A percentile compares a stretch with the other conserved stretches of the same genome.
Evolutionary conservation across 1,284 basidiomycete species (phyloP).

Genomic region (Cutaneotrichosporon arboriforme): DNA sequence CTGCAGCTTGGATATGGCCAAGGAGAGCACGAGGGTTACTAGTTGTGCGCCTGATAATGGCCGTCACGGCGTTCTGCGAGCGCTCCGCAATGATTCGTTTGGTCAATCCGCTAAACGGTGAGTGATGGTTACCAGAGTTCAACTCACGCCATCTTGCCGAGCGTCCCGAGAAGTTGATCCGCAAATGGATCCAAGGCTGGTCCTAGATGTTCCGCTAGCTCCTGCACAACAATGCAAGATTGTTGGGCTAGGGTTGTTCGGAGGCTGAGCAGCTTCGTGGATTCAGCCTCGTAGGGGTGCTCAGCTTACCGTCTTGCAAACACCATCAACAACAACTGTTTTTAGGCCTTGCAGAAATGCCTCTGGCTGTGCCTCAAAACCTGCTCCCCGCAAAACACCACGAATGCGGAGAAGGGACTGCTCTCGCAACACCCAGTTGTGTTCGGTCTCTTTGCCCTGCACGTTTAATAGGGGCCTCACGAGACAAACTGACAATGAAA

Average conservation of each 20-base stretch:
- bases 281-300: background rate
- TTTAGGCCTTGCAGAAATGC: constrained; percentile 70
- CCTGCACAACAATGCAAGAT: constrained; percentile 70
- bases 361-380: constrained; percentile 66
- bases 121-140: background rate
- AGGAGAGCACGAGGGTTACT: constrained; percentile 66
- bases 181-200: constrained; percentile 66
- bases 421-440: constrained; percentile 89
- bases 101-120: constrained; percentile 57
- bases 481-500: constrained; percentile 61
- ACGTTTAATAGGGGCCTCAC: constrained; percentile 8
- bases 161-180: constrained; percentile 66
- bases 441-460: constrained; percentile 90
- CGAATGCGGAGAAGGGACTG: constrained; percentile 71
- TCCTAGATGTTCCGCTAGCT: constrained; percentile 68
- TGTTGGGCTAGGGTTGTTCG: constrained; percentile 84
- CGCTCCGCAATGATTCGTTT: constrained; percentile 88
- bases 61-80: constrained; percentile 67
- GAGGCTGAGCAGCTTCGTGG: constrained; percentile 67
- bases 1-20: constrained; percentile 62
- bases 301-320: constrained; percentile 71
- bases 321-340: constrained; percentile 69
- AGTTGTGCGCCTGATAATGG: constrained; percentile 66
- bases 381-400: constrained; percentile 84
- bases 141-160: constrained; percentile 67